These are phyloP conservation scores for Brettanomyces sp. DNA, from an alignment of 805 yeast species.

Conservation along the genomic window DNA sequence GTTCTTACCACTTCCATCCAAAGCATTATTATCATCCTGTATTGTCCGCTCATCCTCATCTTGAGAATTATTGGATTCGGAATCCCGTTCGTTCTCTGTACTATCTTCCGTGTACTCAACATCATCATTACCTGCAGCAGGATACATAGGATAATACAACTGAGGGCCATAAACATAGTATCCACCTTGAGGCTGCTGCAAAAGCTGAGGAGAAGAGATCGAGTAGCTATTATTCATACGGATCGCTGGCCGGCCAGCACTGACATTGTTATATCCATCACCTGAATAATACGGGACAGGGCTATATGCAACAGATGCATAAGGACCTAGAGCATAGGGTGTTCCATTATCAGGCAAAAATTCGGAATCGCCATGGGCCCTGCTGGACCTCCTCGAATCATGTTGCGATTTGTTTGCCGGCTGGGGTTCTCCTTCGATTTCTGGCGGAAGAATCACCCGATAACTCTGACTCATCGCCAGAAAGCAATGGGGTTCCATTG, in stretches of 20 bases:
- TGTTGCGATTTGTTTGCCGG: background rate
- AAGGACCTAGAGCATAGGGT: no score
- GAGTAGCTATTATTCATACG: slow-evolving; percentile 1
- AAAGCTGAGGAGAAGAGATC: slow-evolving; percentile 2
- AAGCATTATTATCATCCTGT: background rate
- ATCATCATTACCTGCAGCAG: background rate
- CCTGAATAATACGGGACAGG: background rate
- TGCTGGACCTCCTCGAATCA: background rate
- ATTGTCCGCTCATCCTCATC: slow-evolving; percentile 1
- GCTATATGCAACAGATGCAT: background rate
- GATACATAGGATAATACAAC: slow-evolving; percentile 1
- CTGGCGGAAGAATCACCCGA: no score
- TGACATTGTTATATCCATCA: background rate
- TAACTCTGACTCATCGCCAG: background rate
- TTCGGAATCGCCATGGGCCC: no score
- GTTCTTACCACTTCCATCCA: background rate
- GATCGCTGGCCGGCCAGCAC: background rate
- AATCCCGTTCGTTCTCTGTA: slow-evolving; percentile 4
- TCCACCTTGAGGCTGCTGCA: background rate
- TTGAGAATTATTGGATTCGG: background rate
- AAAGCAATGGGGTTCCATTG: background rate
- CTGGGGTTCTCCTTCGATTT: background rate
- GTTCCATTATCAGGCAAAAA: no score
- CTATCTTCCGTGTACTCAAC: slow-evolving; percentile 5
- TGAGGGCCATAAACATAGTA: background rate